Percentiles rank a stretch among this genome's conserved stretches.
phyloP scores from a whole-genome alignment of 2,329 filamentous ascomycete genomes.

The Zymoseptoria crescenta region DNA sequence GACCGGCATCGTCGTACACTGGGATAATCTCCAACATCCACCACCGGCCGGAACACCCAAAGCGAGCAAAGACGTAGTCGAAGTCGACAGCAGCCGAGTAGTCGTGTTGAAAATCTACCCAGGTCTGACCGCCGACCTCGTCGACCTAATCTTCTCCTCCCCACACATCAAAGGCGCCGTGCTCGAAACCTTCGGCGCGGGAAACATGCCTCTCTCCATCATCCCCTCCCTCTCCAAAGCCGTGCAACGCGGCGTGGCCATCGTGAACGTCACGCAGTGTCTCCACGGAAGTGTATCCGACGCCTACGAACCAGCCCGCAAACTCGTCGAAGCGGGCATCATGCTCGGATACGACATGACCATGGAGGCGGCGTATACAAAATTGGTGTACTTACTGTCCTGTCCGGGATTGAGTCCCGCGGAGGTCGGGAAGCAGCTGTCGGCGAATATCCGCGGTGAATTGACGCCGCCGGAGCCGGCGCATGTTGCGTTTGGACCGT shows the following conservation, averaged over 20 bases:
- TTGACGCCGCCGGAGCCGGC: conserved; percentile 48
- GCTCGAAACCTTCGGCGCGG: conserved; percentile 87
- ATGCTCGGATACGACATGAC: conserved; percentile 87
- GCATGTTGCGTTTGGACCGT: conserved; percentile 5
- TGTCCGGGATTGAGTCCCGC: conserved; percentile 51
- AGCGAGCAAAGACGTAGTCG: conserved; percentile 24
- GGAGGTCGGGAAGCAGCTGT: conserved; percentile 65
- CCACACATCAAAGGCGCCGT: conserved; percentile 62
- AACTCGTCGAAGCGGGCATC: conserved; percentile 73
- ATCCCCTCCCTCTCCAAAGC: conserved; percentile 60
- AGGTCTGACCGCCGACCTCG: conserved; percentile 82
- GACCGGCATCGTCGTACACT: conserved; percentile 46
- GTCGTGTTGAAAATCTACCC: conserved; percentile 86
- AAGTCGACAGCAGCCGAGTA: conserved; percentile 77
- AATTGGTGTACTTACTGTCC: conserved; percentile 78
- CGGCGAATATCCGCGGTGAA: conserved; percentile 70
- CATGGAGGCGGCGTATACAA: conserved; percentile 82
- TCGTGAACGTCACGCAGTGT: conserved; percentile 91
- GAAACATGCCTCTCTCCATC: conserved; percentile 77
- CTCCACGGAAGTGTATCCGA: conserved; percentile 31
- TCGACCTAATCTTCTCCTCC: conserved; percentile 76
- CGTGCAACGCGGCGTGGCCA: conserved; percentile 70
- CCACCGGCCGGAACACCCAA: conserved; percentile 1
- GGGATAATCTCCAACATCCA: conserved; percentile 45
- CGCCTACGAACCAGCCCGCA: conserved; percentile 44